Evolutionary conservation across 106 monocot species (phyloP).

Genomic region (Apostasia shenzhenica): DNA sequence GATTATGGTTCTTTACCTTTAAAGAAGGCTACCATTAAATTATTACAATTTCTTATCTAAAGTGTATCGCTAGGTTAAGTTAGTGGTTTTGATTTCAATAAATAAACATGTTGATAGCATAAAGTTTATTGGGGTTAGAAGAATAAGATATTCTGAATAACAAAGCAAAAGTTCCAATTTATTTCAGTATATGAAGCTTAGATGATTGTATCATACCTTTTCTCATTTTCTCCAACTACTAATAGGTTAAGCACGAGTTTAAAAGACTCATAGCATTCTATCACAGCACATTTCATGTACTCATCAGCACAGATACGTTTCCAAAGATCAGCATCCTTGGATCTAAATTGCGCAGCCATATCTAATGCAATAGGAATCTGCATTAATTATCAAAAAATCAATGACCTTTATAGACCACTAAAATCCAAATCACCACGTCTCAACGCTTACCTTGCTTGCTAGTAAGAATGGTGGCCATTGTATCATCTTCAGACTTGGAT

Average conservation of each 20-base stretch:
- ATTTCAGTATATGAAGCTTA: background rate
- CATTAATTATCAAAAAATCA: slow-evolving; percentile 7
- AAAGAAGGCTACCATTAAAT: too few species aligned
- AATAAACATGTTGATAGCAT: too few species aligned
- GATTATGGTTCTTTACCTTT: too few species aligned
- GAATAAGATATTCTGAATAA: background rate
- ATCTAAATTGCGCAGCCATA: slow-evolving; percentile 90
- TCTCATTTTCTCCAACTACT: slow-evolving; percentile 93
- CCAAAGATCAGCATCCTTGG: slow-evolving; percentile 94
- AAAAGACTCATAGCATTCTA: slow-evolving; percentile 97
- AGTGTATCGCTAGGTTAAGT: too few species aligned
- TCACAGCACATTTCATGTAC: slow-evolving; percentile 98
- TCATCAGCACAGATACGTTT: slow-evolving; percentile 97
- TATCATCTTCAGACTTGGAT: slow-evolving; percentile 83
- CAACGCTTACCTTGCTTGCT: slow-evolving; percentile 84
- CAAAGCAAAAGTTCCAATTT: background rate
- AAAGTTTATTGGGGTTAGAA: too few species aligned
- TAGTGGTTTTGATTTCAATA: too few species aligned
- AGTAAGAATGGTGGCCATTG: slow-evolving; percentile 99
- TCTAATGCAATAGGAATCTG: slow-evolving; percentile 98
- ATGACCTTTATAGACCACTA: background rate
- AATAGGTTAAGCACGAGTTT: slow-evolving; percentile 85
- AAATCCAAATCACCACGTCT: background rate
- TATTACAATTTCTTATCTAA: too few species aligned
- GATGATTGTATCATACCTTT: slow-evolving; percentile 39